Percentiles rank a stretch among this genome's conserved stretches.
These are phyloP conservation scores for Pyronema domesticum DNA, from an alignment of 495 filamentous ascomycete genomes.

Conservation along the genomic window DNA sequence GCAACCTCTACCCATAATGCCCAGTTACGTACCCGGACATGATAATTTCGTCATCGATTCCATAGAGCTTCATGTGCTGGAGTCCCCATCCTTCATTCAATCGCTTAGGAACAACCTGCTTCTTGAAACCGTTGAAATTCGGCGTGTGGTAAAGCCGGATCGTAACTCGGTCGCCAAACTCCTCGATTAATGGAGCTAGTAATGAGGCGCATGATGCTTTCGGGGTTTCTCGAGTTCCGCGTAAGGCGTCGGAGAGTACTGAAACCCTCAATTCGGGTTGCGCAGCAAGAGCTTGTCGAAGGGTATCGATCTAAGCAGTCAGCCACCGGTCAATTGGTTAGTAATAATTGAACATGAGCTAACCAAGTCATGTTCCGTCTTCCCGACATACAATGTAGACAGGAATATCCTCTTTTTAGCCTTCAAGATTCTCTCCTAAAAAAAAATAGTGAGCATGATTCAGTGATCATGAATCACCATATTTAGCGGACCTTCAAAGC, in stretches of 20 bases:
- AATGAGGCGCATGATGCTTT: slow-evolving; percentile 79
- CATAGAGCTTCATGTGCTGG: slow-evolving; percentile 99
- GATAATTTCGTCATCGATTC: slow-evolving; percentile 88
- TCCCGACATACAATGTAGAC: slow-evolving; percentile 90
- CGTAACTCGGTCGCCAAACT: slow-evolving; percentile 83
- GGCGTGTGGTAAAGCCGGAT: slow-evolving; percentile 96
- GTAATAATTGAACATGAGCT: not conserved
- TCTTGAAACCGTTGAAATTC: slow-evolving; percentile 73
- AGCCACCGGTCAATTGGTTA: not conserved
- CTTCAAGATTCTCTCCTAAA: slow-evolving; percentile 56
- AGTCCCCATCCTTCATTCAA: slow-evolving; percentile 98
- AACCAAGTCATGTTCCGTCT: slow-evolving; percentile 75
- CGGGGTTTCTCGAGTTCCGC: slow-evolving; percentile 81
- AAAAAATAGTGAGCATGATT: slow-evolving; percentile 12
- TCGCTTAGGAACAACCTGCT: slow-evolving; percentile 63
- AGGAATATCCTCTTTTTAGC: slow-evolving; percentile 71
- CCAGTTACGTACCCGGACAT: slow-evolving; percentile 52
- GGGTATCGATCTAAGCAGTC: slow-evolving; percentile 43
- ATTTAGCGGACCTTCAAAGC: slow-evolving; percentile 52
- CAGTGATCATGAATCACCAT: not conserved
- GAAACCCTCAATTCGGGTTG: slow-evolving; percentile 70
- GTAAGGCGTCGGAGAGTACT: slow-evolving; percentile 79
- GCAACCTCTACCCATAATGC: not conserved
- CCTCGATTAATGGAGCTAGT: slow-evolving; percentile 56
- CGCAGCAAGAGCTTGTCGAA: slow-evolving; percentile 52